Evolutionary conservation across 192 early-diverging fungal genomes (phyloP).

Genomic region (Podochytrium sp.): DNA sequence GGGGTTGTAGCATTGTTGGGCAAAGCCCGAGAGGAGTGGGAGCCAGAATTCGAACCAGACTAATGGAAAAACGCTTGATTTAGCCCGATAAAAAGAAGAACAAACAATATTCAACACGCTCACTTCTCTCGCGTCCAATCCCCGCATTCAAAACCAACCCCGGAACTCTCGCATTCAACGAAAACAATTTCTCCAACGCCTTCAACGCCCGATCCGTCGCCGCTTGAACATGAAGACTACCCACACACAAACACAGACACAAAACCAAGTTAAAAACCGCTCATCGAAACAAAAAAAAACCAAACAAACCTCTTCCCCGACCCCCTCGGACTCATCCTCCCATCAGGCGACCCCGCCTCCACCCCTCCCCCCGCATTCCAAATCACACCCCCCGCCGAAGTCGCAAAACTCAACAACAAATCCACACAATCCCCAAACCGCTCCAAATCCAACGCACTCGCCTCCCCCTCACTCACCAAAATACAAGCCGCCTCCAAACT

Average conservation of each 20-base stretch:
- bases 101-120: slow-evolving; percentile 1
- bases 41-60: slow-evolving; percentile 81
- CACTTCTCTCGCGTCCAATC: slow-evolving; percentile 50
- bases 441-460: slow-evolving; percentile 51
- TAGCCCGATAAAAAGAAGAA: slow-evolving; percentile 17
- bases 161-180: slow-evolving; percentile 64
- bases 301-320: not conserved
- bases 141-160: slow-evolving; percentile 40
- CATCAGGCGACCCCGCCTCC: not conserved
- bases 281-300: not conserved
- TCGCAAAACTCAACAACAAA: slow-evolving; percentile 66
- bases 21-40: slow-evolving; percentile 72
- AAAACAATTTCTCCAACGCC: slow-evolving; percentile 69
- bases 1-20: slow-evolving; percentile 76
- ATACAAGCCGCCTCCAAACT: slow-evolving; percentile 67
- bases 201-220: slow-evolving; percentile 67
- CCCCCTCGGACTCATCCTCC: slow-evolving; percentile 10
- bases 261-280: not conserved
- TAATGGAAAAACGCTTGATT: slow-evolving; percentile 22
- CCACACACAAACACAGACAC: not conserved
- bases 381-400: slow-evolving; percentile 43
- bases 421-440: slow-evolving; percentile 80
- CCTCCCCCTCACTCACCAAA: slow-evolving; percentile 53
- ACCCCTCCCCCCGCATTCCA: not conserved
- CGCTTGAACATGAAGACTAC: slow-evolving; percentile 45